A percentile compares a stretch with the other conserved stretches of the same genome.
Conservation (phyloP, 176 grass and related monocot genomes). For the Musa troglodytarum region DNA sequence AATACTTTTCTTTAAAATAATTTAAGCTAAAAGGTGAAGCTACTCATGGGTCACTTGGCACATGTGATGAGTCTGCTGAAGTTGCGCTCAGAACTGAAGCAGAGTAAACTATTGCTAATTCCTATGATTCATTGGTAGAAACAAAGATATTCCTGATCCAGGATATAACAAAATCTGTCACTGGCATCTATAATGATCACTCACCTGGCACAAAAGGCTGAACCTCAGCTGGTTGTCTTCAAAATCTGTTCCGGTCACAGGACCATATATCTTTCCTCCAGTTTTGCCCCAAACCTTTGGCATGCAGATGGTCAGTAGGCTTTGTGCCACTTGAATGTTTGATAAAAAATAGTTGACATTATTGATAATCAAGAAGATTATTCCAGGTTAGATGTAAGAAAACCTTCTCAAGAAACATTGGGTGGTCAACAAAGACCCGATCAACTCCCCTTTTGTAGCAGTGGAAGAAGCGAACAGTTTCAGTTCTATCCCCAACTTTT, state of each 20-base stretch:
- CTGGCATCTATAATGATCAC: not conserved
- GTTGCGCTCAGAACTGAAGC: no score
- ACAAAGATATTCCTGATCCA: not conserved
- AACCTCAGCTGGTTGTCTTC: conserved; percentile 77
- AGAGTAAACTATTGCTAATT: no score
- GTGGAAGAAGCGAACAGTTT: conserved; percentile 86
- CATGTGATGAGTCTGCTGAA: no score
- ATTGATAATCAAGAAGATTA: not conserved
- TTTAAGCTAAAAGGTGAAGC: no score
- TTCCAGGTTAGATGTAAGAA: not conserved
- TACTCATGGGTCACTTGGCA: no score
- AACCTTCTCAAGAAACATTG: conserved; percentile 86
- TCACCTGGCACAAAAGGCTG: conserved; percentile 82
- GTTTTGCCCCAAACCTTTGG: conserved; percentile 94
- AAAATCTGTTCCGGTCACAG: conserved; percentile 58
- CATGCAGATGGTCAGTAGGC: not conserved
- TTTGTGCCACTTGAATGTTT: not conserved
- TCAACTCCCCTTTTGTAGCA: conserved; percentile 88
- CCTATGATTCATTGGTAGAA: no score
- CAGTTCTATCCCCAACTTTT: conserved; percentile 46
- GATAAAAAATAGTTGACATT: not conserved
- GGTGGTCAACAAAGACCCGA: conserved; percentile 90
- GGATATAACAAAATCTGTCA: not conserved
- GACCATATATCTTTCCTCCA: conserved; percentile 88
- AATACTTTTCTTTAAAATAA: no score